phyloP scores from a whole-genome alignment of 164 flowering plant genomes.

The Cinnamomum chago region DNA sequence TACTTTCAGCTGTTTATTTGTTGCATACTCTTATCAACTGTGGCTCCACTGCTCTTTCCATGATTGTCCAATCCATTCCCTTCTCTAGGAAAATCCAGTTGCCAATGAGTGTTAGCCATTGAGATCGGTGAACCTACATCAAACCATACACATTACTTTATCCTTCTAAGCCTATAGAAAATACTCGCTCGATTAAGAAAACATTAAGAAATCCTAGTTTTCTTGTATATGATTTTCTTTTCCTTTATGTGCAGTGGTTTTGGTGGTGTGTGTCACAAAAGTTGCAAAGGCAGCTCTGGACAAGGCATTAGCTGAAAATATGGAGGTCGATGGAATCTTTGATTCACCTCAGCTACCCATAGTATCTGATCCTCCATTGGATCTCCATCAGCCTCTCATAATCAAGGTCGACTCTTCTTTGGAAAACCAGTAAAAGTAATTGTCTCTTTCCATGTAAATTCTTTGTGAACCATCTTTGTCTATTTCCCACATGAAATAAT shows the following conservation, averaged over 20 bases:
- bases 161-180: neutral
- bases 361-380: slow-evolving; percentile 28
- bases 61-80: too few species aligned
- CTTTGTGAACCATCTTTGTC: slow-evolving; percentile 10
- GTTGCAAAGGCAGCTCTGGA: slow-evolving; percentile 81
- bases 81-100: too few species aligned
- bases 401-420: slow-evolving; percentile 52
- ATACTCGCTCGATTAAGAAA: neutral
- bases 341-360: slow-evolving; percentile 44
- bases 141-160: neutral
- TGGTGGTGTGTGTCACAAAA: slow-evolving; percentile 61
- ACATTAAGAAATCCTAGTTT: neutral
- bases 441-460: slow-evolving; percentile 32
- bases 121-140: neutral
- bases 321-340: slow-evolving; percentile 36
- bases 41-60: too few species aligned
- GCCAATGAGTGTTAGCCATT: neutral
- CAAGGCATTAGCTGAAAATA: slow-evolving; percentile 82
- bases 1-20: too few species aligned
- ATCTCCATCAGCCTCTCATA: slow-evolving; percentile 73
- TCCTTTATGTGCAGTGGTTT: slow-evolving; percentile 39
- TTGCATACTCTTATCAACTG: too few species aligned
- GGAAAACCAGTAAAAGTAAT: slow-evolving; percentile 46
- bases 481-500: neutral
- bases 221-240: neutral